Evolutionary conservation across 495 filamentous ascomycete genomes (phyloP).

Genomic region (Penicillium antarcticum): DNA sequence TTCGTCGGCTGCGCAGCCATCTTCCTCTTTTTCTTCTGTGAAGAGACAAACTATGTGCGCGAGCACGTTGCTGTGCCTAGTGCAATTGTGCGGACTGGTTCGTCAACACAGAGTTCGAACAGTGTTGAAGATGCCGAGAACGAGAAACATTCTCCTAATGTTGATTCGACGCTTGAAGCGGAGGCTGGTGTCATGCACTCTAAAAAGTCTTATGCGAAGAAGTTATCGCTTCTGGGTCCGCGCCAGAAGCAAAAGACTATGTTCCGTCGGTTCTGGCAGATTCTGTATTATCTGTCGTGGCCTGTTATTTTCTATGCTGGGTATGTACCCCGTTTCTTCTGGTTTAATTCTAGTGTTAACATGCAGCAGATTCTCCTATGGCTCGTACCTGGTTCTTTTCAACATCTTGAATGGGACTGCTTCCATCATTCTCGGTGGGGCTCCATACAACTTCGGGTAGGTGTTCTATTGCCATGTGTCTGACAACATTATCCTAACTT

Average conservation of each 20-base stretch:
- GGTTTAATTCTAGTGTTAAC: neutral
- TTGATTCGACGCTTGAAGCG: constrained; percentile 5
- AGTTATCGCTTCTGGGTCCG: constrained; percentile 46
- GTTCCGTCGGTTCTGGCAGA: constrained; percentile 37
- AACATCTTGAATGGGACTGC: constrained; percentile 65
- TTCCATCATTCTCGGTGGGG: constrained; percentile 54
- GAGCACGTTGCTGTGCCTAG: constrained; percentile 7
- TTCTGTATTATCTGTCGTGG: constrained; percentile 48
- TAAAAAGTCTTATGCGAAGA: constrained; percentile 50
- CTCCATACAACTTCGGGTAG: constrained; percentile 54
- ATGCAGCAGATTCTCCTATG: constrained; percentile 52
- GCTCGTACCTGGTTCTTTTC: constrained; percentile 61
- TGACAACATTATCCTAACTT: neutral
- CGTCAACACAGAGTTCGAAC: constrained; percentile 10
- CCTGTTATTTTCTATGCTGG: constrained; percentile 66
- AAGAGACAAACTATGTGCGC: constrained; percentile 64
- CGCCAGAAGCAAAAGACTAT: constrained; percentile 52
- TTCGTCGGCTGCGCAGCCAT: constrained; percentile 52
- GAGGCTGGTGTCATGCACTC: constrained; percentile 24
- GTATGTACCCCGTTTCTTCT: constrained; percentile 10
- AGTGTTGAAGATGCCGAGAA: constrained; percentile 22
- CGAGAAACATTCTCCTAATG: constrained; percentile 18
- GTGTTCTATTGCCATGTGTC: constrained; percentile 10
- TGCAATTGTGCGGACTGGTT: constrained; percentile 5
- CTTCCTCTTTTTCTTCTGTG: constrained; percentile 67